These are phyloP conservation scores for Colletotrichum liriopes DNA, from an alignment of 2,329 filamentous ascomycete genomes.

Conservation along the genomic window DNA sequence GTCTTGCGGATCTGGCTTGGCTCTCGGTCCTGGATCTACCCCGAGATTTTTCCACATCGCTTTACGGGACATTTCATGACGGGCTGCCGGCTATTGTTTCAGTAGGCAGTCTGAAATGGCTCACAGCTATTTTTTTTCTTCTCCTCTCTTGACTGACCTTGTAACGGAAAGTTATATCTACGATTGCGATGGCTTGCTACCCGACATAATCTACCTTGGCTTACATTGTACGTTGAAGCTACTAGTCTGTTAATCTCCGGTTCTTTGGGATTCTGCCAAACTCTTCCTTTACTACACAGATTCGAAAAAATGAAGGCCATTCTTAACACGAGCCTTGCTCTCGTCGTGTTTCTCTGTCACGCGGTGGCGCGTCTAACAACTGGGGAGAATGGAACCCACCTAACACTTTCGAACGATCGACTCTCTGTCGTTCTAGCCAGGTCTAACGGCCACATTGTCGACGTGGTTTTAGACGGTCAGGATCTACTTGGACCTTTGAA, in stretches of 20 bases:
- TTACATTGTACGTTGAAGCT: not conserved
- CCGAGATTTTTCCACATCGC: slow-evolving; percentile 22
- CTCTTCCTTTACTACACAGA: not conserved
- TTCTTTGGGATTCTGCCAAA: not conserved
- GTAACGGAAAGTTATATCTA: too few species aligned
- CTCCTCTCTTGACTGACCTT: not conserved
- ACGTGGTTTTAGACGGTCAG: slow-evolving; percentile 54
- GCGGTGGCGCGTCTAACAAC: slow-evolving; percentile 5
- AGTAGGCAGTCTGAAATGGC: not conserved
- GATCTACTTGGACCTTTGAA: slow-evolving; percentile 64
- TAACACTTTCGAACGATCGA: slow-evolving; percentile 56
- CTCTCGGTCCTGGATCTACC: slow-evolving; percentile 13
- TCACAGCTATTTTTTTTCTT: not conserved
- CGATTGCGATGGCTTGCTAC: too few species aligned
- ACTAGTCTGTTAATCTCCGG: fast-evolving
- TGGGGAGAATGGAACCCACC: slow-evolving; percentile 51
- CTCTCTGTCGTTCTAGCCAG: slow-evolving; percentile 56
- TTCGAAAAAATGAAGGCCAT: slow-evolving; percentile 1
- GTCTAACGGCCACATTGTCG: slow-evolving; percentile 53
- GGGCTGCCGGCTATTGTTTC: not conserved
- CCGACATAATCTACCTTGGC: too few species aligned
- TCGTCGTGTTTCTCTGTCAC: not conserved
- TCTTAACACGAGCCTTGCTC: not conserved
- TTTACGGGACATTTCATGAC: slow-evolving; percentile 4
- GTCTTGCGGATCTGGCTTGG: slow-evolving; percentile 1